Evolutionary conservation across 2,329 filamentous ascomycete species (phyloP).

Genomic region (Calcarisporium arbuscula): DNA sequence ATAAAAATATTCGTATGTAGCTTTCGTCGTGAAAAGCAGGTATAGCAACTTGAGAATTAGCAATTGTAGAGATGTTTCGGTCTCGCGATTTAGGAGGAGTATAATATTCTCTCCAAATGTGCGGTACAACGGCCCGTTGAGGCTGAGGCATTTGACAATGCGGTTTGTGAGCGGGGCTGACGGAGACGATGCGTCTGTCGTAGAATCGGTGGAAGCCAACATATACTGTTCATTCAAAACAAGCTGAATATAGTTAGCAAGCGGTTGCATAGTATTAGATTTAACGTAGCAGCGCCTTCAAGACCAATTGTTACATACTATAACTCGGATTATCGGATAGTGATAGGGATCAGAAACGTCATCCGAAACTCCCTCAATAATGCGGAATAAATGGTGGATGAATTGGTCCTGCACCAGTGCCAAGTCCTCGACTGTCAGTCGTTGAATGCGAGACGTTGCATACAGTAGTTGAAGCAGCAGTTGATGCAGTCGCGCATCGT

Average conservation of each 20-base stretch:
- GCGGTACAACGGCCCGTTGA: slow-evolving; percentile 74
- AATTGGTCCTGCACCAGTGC: slow-evolving; percentile 74
- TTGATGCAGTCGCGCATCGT: slow-evolving; percentile 68
- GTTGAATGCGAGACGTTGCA: slow-evolving; percentile 92
- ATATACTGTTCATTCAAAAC: slow-evolving; percentile 98
- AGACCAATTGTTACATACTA: too few relatives aligned
- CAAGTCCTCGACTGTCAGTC: slow-evolving; percentile 70
- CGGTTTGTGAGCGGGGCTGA: slow-evolving; percentile 70
- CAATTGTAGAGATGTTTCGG: slow-evolving; percentile 86
- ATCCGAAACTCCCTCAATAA: slow-evolving; percentile 82
- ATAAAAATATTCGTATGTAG: slow-evolving; percentile 97
- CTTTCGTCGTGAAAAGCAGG: slow-evolving; percentile 84
- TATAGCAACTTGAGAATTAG: slow-evolving; percentile 96
- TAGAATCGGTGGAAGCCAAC: slow-evolving; percentile 59
- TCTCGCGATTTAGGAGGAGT: slow-evolving; percentile 87
- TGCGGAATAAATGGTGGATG: slow-evolving; percentile 72
- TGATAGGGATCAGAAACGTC: slow-evolving; percentile 91
- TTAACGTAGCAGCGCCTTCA: too few relatives aligned
- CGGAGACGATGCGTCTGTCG: slow-evolving; percentile 28
- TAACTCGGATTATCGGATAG: slow-evolving; percentile 85
- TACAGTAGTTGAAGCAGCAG: slow-evolving; percentile 84
- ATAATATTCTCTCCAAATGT: slow-evolving; percentile 99
- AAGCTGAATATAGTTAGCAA: slow-evolving; percentile 48
- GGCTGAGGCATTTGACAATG: slow-evolving; percentile 83
- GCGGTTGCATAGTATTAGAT: background rate